Percentiles rank a stretch among this genome's conserved stretches.
These are phyloP conservation scores for Acanthamoeba divionensis DNA, from an alignment of 208 protist species.

Conservation along the genomic window DNA sequence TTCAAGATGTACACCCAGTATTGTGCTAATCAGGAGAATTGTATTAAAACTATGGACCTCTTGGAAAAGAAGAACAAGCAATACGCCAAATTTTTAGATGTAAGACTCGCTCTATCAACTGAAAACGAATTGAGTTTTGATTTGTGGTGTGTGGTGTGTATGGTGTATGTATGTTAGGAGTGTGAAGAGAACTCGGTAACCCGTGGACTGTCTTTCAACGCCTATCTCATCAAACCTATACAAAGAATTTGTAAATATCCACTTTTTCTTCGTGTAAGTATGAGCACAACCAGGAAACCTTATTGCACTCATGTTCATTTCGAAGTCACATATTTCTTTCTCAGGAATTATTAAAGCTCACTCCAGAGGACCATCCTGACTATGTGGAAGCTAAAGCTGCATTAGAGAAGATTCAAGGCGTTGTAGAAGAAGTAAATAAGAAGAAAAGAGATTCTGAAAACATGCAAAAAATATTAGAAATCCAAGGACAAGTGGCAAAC, in stretches of 20 bases:
- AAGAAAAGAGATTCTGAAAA: conserved; percentile 31
- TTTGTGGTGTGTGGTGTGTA: no score
- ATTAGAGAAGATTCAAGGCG: background rate
- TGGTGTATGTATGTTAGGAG: no score
- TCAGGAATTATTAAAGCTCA: conserved; percentile 7
- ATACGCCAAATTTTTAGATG: background rate
- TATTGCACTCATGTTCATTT: background rate
- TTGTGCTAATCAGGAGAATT: background rate
- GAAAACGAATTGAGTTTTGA: no score
- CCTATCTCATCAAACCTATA: background rate
- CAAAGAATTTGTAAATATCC: conserved; percentile 8
- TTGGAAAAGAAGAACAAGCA: background rate
- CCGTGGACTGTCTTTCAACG: background rate
- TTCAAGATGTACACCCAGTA: conserved; percentile 21
- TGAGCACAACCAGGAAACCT: background rate
- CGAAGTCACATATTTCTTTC: background rate
- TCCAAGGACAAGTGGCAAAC: background rate
- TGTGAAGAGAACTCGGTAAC: background rate
- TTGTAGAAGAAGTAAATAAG: conserved; percentile 22
- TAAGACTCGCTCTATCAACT: no score
- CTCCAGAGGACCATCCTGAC: background rate
- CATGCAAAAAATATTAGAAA: conserved; percentile 29
- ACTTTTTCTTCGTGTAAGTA: background rate
- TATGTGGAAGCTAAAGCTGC: background rate
- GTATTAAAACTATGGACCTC: background rate